A percentile compares a stretch with the other conserved stretches of the same genome.
Evolutionary conservation across 2,329 filamentous ascomycete genomes (phyloP).

Genomic region (Fusarium tuaranense): DNA sequence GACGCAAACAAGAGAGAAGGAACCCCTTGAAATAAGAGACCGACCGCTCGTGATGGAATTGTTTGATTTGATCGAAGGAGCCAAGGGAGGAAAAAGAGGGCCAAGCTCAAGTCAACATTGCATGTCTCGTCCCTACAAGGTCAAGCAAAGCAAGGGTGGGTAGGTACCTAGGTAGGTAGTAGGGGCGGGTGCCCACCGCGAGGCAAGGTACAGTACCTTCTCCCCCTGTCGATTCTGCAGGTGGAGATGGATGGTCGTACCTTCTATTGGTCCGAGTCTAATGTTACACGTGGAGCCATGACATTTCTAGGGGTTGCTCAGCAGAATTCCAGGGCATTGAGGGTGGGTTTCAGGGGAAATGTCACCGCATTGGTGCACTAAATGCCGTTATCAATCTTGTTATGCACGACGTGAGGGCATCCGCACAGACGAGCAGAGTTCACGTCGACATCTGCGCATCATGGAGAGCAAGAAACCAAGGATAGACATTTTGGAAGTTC

Average conservation of each 20-base stretch:
- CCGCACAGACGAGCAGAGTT: background rate
- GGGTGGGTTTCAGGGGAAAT: conserved; percentile 4
- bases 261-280: conserved; percentile 20
- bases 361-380: conserved; percentile 4
- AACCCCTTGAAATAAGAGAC: conserved; percentile 1
- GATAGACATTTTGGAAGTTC: background rate
- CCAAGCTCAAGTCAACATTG: background rate
- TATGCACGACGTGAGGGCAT: conserved; percentile 6
- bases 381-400: conserved; percentile 24
- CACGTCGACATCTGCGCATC: background rate
- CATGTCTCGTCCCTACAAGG: background rate
- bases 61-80: conserved; percentile 17
- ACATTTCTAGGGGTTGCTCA: conserved; percentile 17
- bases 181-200: background rate
- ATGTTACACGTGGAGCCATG: conserved; percentile 2
- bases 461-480: background rate
- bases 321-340: conserved; percentile 19
- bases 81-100: background rate
- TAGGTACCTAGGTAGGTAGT: background rate
- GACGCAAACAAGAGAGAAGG: conserved; percentile 29
- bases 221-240: conserved; percentile 23
- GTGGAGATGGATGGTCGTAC: conserved; percentile 5
- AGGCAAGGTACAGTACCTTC: background rate
- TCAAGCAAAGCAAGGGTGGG: background rate
- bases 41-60: background rate